Percentiles rank a stretch among this genome's conserved stretches.
phyloP scores from a whole-genome alignment of 257 asterid species.

The Petrea volubilis region DNA sequence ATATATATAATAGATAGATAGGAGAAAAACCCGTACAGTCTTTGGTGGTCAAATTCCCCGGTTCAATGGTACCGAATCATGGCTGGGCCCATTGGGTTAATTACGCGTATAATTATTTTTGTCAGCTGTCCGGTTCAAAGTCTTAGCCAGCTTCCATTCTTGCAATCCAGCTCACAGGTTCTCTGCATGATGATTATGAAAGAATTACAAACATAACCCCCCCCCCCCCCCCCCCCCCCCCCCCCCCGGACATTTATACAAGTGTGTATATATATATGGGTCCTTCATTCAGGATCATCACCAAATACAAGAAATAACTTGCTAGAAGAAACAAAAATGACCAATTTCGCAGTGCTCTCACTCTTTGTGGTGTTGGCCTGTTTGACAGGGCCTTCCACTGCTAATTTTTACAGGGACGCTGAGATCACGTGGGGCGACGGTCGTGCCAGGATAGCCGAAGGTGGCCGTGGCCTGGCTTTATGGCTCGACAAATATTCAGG shows the following conservation, averaged over 20 bases:
- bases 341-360: not conserved
- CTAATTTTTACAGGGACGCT: not conserved
- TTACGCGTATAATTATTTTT: not conserved
- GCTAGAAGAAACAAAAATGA: not conserved
- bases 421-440: not conserved
- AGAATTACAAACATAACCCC: not conserved
- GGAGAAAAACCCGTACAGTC: too few species aligned
- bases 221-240: not conserved
- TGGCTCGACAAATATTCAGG: slow-evolving; percentile 6
- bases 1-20: too few species aligned
- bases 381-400: not conserved
- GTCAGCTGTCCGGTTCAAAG: not conserved
- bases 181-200: not conserved
- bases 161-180: not conserved
- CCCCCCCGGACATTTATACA: too few species aligned
- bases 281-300: not conserved
- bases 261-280: not conserved
- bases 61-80: not conserved
- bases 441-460: not conserved
- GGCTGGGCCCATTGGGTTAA: not conserved
- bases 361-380: not conserved
- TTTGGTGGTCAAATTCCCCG: too few species aligned
- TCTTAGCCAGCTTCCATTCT: not conserved
- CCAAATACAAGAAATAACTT: not conserved
- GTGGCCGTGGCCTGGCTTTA: not conserved